A percentile compares a stretch with the other conserved stretches of the same genome.
Conservation (phyloP, 306 rosid species). For the Crotalaria pallida region DNA sequence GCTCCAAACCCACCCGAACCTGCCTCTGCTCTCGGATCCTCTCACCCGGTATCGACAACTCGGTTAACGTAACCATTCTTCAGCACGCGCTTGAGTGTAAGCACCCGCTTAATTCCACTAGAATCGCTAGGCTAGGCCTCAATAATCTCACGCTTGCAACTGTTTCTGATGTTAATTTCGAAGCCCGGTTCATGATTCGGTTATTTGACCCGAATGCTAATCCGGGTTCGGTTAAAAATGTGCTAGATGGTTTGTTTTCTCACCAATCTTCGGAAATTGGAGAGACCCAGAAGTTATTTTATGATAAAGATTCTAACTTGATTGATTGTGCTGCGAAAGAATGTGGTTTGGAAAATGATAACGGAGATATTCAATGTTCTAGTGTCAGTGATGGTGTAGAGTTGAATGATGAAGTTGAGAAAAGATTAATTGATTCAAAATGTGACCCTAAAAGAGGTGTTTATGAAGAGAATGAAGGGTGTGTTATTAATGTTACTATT, state of each 20-base stretch:
- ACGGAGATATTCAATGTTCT: background rate
- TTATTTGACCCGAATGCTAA: conserved; percentile 21
- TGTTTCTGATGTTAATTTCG: conserved; percentile 65
- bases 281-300: conserved; percentile 20
- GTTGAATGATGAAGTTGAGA: conserved; percentile 18
- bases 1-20: conserved; percentile 66
- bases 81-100: conserved; percentile 69
- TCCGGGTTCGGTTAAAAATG: conserved; percentile 4
- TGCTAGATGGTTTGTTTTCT: background rate
- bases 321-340: conserved; percentile 1
- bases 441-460: background rate
- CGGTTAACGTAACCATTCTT: conserved; percentile 63
- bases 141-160: conserved; percentile 51
- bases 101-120: conserved; percentile 80
- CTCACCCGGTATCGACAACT: conserved; percentile 42
- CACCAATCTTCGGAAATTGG: conserved; percentile 1
- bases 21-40: conserved; percentile 73
- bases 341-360: conserved; percentile 3
- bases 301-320: conserved; percentile 18
- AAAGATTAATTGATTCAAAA: background rate
- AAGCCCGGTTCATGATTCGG: conserved; percentile 45
- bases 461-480: conserved; percentile 2
- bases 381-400: background rate
- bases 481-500: conserved; percentile 39
- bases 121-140: conserved; percentile 70